Base-by-base conservation (phyloP, 1,284 basidiomycete genomes). In the Leccinum huronense region DNA sequence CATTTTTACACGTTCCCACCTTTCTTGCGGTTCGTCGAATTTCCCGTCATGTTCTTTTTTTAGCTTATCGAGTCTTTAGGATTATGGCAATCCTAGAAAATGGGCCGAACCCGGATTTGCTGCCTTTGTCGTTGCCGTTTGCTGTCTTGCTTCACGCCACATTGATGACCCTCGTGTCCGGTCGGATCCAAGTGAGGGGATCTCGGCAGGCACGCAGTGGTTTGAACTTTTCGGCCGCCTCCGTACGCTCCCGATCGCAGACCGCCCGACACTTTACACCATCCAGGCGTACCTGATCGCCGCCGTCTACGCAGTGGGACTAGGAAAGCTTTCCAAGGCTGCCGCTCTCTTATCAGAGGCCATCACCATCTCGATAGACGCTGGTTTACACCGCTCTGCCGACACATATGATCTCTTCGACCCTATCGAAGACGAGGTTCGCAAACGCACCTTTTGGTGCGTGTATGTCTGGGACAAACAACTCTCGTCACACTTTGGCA, bases 381-480 rank as follows among this genome's bases (percentile, higher is more conserved):
- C 90, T 6, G 94, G 94, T 2, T 80, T 95, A 19, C 94, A 96
- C 75, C 88, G 94, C 60, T 90, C 87, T 36, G 87, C 91, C 1
- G 93, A 94, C 70, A 87, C 86, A n/a, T 95, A 95, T 71, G 93
- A 94, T 73, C 83, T 93, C 64, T 95, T 95, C 75, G 88, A 93
- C 75, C 84, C 89, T 5, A 88, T 95, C 67, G 93, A 95, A 75
- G 89, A 91, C 68, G 92, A 95, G 75, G 87, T 94, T 19, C 85
- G 94, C 63, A 94, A 94, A 76, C 86, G 94, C 67, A 95, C 94
- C 0, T 96, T 95, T 77, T 96, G 93, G 93, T 93, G 91, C 66
- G 92, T 95, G 30, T 96, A 95, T 76, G 83, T 93, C 54, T 95
- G 94, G 94, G 94, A 95, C 76, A 95, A 95, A 77, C 93, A 94